These are phyloP conservation scores for Russula abietina DNA, from an alignment of 768 basidiomycete genomes.

Conservation along the genomic window DNA sequence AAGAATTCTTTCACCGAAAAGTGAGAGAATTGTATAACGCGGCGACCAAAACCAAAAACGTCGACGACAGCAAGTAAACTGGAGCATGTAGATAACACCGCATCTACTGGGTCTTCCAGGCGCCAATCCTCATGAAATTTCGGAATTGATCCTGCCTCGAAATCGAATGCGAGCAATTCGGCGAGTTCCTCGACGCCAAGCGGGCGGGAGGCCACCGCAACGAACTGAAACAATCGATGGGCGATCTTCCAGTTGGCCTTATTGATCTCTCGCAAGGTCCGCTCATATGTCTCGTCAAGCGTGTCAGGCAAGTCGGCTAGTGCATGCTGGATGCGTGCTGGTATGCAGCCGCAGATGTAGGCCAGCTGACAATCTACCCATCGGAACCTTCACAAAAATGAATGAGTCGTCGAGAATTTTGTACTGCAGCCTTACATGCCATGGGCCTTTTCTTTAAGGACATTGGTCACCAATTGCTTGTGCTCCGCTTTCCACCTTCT, in stretches of 20 bases:
- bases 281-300: neutral
- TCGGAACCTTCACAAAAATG: neutral
- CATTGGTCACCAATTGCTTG: neutral
- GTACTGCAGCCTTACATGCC: neutral
- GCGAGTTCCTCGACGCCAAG: neutral
- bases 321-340: neutral
- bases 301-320: neutral
- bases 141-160: neutral
- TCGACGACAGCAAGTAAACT: neutral
- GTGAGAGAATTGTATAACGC: neutral
- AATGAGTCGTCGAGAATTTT: neutral
- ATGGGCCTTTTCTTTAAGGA: neutral
- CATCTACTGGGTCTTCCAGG: neutral
- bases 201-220: neutral
- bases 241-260: neutral
- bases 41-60: no score
- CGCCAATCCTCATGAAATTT: neutral
- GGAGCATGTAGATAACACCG: neutral
- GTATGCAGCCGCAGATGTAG: neutral
- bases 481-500: neutral
- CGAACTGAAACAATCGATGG: neutral
- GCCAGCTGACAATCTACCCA: neutral
- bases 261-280: neutral
- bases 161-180: neutral
- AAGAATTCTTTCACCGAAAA: neutral